Evolutionary conservation across 2,329 filamentous ascomycete genomes (phyloP), one percentile per base, ranked within the genome.

Genomic region (Talaromyces islandicus): DNA sequence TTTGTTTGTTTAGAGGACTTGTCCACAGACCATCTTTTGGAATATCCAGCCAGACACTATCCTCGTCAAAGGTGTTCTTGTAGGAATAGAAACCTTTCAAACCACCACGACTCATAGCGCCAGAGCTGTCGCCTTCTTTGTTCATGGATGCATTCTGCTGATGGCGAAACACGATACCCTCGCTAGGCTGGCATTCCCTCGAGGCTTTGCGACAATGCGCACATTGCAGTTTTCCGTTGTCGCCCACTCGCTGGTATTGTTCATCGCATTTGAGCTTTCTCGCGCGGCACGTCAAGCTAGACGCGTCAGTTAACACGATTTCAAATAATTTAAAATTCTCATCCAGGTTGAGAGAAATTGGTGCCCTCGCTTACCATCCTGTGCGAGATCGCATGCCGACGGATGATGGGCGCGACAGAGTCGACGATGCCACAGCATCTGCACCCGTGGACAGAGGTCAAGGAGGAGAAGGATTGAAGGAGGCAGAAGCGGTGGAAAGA

Each of bases 81-180:
- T 88, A 87, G 25, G 83, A 83, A 69, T 87, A 88, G 70, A 87
- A 88, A 19, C 82, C 81, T 62, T 83, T 83, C 62, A 87, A 72
- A 55, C 76, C 78, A 38, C 77, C 79, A 50, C 70, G 69, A 5
- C 70, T 68, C n/a, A 46, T 24, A 10, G 21, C 43, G 11, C 11
- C 68, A 65, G 14, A 78, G 76, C 10, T 35, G 51, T 77, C 75
- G 14, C 74, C 73, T 41, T 71, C 68, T 54, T 81, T 80, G 61
- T 87, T 88, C 84, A 88, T 85, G 21, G 84, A 87, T 30, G 85
- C 85, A 80, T 88, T 88, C 72, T 88, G 85, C 68, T 88, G 85
- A 71, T 88, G 86, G 59, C 85, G 82, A 67, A 88, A 88, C 51
- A 87, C 83, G 65, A 88, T 81, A 56, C 84, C 85, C 63, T 84